A percentile compares a stretch with the other conserved stretches of the same genome.
These are phyloP conservation scores for Candida michaelii DNA, from an alignment of 805 yeast species.

Conservation along the genomic window DNA sequence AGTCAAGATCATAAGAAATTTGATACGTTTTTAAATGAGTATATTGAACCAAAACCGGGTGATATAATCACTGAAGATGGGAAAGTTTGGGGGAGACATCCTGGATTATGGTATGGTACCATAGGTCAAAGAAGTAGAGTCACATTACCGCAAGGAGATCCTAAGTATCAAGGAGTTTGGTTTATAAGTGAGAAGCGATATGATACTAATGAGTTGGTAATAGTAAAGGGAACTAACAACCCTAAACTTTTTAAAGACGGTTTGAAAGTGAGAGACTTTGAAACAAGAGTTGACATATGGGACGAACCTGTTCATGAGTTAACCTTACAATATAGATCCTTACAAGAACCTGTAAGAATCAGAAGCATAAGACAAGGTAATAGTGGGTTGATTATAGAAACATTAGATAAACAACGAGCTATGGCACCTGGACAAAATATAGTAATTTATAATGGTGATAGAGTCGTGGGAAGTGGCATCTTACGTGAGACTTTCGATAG, in stretches of 20 bases:
- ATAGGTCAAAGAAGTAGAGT: slow-evolving; percentile 83
- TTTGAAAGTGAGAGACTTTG: slow-evolving; percentile 41
- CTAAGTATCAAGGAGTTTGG: slow-evolving; percentile 77
- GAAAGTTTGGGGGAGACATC: slow-evolving; percentile 72
- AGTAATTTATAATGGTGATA: slow-evolving; percentile 65
- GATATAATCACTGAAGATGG: slow-evolving; percentile 77
- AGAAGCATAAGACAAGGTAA: slow-evolving; percentile 18
- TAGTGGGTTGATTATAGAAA: slow-evolving; percentile 28
- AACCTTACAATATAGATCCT: slow-evolving; percentile 66
- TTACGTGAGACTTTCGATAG: slow-evolving; percentile 15
- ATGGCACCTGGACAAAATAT: slow-evolving; percentile 89
- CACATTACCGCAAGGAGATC: slow-evolving; percentile 88
- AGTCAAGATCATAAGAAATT: slow-evolving; percentile 61
- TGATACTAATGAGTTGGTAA: slow-evolving; percentile 69
- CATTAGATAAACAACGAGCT: slow-evolving; percentile 57
- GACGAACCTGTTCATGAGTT: slow-evolving; percentile 9
- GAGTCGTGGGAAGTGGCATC: slow-evolving; percentile 60
- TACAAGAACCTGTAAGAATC: slow-evolving; percentile 57
- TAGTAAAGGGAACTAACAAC: slow-evolving; percentile 69
- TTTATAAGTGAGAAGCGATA: slow-evolving; percentile 71
- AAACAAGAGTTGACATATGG: slow-evolving; percentile 40
- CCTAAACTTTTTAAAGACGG: slow-evolving; percentile 49
- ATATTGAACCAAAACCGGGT: slow-evolving; percentile 72
- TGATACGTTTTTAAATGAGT: slow-evolving; percentile 70
- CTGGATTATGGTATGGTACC: slow-evolving; percentile 93